These are phyloP conservation scores for Pichia sp. DNA, from an alignment of 1,139 yeast species.

Conservation along the genomic window DNA sequence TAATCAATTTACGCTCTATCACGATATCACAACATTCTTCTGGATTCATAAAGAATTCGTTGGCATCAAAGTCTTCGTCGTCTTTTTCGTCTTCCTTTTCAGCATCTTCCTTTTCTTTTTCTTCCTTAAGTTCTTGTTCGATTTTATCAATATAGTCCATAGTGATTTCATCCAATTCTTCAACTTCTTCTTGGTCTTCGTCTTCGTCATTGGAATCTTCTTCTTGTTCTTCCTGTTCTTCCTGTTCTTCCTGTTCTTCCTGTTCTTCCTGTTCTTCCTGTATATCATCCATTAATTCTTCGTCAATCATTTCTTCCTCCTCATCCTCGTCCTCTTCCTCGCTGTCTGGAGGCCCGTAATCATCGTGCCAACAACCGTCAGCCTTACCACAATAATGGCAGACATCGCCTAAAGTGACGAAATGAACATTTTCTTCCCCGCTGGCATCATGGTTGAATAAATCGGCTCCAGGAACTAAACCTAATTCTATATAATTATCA, in stretches of 20 bases:
- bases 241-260: slow-evolving; percentile 27
- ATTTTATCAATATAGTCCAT: slow-evolving; percentile 38
- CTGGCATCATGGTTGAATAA: slow-evolving; percentile 70
- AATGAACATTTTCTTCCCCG: slow-evolving; percentile 63
- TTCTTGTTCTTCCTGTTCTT: slow-evolving; percentile 30
- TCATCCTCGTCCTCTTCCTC: slow-evolving; percentile 31
- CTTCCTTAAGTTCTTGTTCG: slow-evolving; percentile 33
- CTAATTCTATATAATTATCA: slow-evolving; percentile 70
- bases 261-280: slow-evolving; percentile 27
- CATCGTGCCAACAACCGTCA: slow-evolving; percentile 52
- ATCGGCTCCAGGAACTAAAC: slow-evolving; percentile 90
- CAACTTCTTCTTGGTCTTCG: slow-evolving; percentile 26
- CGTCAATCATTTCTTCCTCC: slow-evolving; percentile 31
- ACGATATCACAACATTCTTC: slow-evolving; percentile 60
- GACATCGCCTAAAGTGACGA: slow-evolving; percentile 68
- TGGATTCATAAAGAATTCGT: slow-evolving; percentile 31
- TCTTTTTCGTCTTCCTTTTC: slow-evolving; percentile 30
- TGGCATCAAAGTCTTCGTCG: slow-evolving; percentile 12
- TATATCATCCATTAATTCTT: slow-evolving; percentile 29
- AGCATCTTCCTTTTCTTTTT: slow-evolving; percentile 33
- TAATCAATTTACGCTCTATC: slow-evolving; percentile 39
- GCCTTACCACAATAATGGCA: slow-evolving; percentile 72
- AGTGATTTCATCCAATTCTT: slow-evolving; percentile 37
- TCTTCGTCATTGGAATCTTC: slow-evolving; percentile 28
- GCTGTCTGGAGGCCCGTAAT: slow-evolving; percentile 32